Evolutionary conservation across 371 early-diverging fungal genomes (phyloP).

Genomic region (Apophysomyces trapeziformis): DNA sequence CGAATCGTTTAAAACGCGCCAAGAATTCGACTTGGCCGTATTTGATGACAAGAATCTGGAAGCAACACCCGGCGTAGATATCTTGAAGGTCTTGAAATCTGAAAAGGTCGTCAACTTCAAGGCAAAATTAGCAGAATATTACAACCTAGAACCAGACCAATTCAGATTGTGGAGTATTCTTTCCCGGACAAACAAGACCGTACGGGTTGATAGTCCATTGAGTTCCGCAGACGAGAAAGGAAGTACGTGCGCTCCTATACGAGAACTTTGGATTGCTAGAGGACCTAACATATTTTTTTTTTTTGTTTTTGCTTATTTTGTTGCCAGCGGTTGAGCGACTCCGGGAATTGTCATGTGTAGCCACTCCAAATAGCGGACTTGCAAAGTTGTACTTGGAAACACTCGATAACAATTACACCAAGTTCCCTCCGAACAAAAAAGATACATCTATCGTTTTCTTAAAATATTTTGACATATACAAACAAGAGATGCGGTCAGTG

Average conservation of each 20-base stretch:
- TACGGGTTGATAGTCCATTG: slow-evolving; percentile 78
- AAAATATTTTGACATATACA: slow-evolving; percentile 83
- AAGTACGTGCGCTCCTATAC: slow-evolving; percentile 40
- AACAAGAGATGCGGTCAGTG: slow-evolving; percentile 65
- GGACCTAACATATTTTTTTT: not conserved
- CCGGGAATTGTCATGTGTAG: slow-evolving; percentile 29
- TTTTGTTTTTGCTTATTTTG: slow-evolving; percentile 13
- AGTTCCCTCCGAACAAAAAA: slow-evolving; percentile 35
- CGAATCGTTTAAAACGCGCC: slow-evolving; percentile 64
- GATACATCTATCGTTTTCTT: slow-evolving; percentile 69
- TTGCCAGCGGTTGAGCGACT: slow-evolving; percentile 36
- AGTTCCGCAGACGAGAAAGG: slow-evolving; percentile 36
- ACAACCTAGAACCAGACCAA: slow-evolving; percentile 52
- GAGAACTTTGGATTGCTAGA: not conserved
- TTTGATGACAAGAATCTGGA: slow-evolving; percentile 60
- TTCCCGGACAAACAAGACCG: slow-evolving; percentile 83
- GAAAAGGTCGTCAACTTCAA: slow-evolving; percentile 65
- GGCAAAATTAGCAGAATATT: slow-evolving; percentile 52
- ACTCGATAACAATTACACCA: slow-evolving; percentile 26
- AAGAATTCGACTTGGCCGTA: slow-evolving; percentile 83
- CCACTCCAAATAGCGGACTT: slow-evolving; percentile 25
- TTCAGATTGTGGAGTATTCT: slow-evolving; percentile 87
- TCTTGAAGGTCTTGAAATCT: slow-evolving; percentile 60
- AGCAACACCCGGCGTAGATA: slow-evolving; percentile 31
- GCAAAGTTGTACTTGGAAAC: slow-evolving; percentile 46